These are phyloP conservation scores for Echium plantagineum DNA, from an alignment of 257 asterid species.

Conservation along the genomic window DNA sequence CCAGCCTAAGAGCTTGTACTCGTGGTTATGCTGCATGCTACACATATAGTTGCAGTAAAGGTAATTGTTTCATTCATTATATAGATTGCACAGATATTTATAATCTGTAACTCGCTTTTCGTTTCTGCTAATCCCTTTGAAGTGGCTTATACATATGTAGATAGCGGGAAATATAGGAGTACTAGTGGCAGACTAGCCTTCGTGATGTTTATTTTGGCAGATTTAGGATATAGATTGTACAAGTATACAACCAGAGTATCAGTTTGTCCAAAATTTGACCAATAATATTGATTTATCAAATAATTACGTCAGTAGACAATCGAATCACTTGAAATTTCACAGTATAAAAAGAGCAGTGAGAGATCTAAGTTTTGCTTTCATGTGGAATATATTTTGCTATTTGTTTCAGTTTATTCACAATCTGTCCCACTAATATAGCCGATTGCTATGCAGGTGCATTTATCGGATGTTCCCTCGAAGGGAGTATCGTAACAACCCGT, in stretches of 20 bases:
- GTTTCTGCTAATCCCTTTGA: no score
- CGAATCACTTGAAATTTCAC: background rate
- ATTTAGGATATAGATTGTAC: no score
- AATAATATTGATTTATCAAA: no score
- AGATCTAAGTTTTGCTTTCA: background rate
- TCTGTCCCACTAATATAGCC: background rate
- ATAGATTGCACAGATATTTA: background rate
- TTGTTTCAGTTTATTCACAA: no score
- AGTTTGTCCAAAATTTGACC: no score
- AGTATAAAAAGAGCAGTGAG: background rate
- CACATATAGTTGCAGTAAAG: constrained; percentile 96
- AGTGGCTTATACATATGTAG: no score
- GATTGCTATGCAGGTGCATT: constrained; percentile 65
- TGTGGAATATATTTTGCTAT: constrained; percentile 1
- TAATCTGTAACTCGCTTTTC: no score
- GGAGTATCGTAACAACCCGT: constrained; percentile 77
- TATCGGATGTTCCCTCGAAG: constrained; percentile 89
- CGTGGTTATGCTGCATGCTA: constrained; percentile 68
- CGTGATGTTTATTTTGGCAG: no score
- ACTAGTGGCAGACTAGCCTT: no score
- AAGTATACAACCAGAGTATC: no score
- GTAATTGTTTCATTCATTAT: constrained; percentile 18
- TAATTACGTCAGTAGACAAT: no score
- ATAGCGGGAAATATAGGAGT: no score
- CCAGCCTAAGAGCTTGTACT: constrained; percentile 76